Base-by-base conservation (phyloP, 345 rosid genomes). In the Populus euphratica region DNA sequence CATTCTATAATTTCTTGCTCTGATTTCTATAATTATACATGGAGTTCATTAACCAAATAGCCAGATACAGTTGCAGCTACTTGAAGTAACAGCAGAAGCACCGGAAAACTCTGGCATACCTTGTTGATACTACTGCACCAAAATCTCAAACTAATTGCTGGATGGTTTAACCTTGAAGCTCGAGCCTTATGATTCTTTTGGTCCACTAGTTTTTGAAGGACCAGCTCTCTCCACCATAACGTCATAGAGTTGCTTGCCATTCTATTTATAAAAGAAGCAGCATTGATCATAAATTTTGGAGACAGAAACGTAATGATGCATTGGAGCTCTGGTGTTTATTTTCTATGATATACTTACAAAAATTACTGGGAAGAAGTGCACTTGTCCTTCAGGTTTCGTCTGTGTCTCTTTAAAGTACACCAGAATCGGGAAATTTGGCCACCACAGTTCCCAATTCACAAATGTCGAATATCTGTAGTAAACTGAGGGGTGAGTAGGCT, bases 371-470 rank as follows among this genome's bases (percentile, higher is more conserved):
- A 90, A 90, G 87, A 91, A 91, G 85, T 91, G 96, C 77, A 90
- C 86, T 91, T 91, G 96, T 81, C 96, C 96, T 85, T 91, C 88
- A 17, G 92, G 92, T 76, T 90, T 90, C 65, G 96, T 90, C 77
- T 91, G 96, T 6, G 82, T 87, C 84, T 91, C 96, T 70, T 91
- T 91, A 77, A 90, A 91, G 78, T 91, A 91, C 38, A 90, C 96
- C 69, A 91, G 77, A 79, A 91, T 70, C 25, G 96, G 96, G 78
- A 91, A 91, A 80, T 80, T 88, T 16, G 96, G 93, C 96, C 96
- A 90, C 93, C 96, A 91, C 29, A 91, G 90, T 79, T 91, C 96
- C 96, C 96, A 91, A 56, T 91, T 91, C 81, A 91, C 92, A 81
- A 90, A 91, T 41, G 91, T 81, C 36, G 93, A 91, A 77, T 87